Evolutionary conservation across 495 filamentous ascomycete genomes (phyloP).

Genomic region (Daldinia childiae): DNA sequence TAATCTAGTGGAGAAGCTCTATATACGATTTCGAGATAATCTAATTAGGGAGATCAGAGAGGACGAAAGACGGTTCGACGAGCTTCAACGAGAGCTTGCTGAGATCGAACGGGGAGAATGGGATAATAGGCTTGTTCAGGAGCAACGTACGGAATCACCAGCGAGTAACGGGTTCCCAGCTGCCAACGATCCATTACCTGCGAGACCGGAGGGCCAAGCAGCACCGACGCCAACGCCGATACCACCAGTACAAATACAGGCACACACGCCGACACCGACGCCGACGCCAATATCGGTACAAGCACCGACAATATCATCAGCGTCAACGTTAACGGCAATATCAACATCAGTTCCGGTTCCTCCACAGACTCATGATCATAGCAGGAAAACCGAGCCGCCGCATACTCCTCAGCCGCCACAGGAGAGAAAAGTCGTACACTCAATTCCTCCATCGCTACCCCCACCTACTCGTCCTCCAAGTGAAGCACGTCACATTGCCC

Average conservation of each 20-base stretch:
- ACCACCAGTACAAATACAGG: conserved; percentile 28
- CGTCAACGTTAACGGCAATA: conserved; percentile 55
- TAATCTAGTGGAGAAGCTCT: conserved; percentile 73
- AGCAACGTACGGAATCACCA: conserved; percentile 19
- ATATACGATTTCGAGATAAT: conserved; percentile 74
- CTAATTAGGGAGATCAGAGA: conserved; percentile 74
- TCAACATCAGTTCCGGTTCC: conserved; percentile 26
- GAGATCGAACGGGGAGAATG: conserved; percentile 66
- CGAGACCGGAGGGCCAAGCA: conserved; percentile 25
- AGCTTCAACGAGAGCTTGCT: conserved; percentile 71
- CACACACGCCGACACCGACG: conserved; percentile 32
- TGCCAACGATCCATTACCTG: conserved; percentile 26
- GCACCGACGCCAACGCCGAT: conserved; percentile 28
- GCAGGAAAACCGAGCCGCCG: conserved; percentile 29
- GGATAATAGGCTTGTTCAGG: conserved; percentile 46
- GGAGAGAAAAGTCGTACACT: conserved; percentile 23
- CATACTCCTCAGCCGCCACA: conserved; percentile 29
- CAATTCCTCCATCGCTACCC: conserved; percentile 20
- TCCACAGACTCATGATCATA: conserved; percentile 26
- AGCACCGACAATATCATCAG: conserved; percentile 39
- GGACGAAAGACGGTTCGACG: conserved; percentile 74
- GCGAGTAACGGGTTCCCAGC: conserved; percentile 36
- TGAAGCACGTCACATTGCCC: conserved; percentile 36
- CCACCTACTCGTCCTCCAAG: conserved; percentile 23
- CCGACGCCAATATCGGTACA: conserved; percentile 35